phyloP scores from a whole-genome alignment of 768 basidiomycete genomes.

The Hemileccinum rubropunctum region DNA sequence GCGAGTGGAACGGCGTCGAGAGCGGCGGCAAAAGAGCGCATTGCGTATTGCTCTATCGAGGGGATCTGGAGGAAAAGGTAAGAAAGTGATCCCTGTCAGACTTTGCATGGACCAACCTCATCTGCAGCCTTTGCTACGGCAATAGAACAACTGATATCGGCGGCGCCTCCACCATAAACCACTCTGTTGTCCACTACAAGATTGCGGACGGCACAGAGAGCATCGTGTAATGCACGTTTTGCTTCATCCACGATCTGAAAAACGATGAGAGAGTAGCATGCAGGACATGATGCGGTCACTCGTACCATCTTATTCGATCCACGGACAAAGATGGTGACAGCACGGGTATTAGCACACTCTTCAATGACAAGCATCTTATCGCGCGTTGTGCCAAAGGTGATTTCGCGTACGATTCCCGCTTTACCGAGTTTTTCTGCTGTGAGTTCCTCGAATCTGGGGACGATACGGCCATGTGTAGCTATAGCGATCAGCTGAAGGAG shows the following conservation, averaged over 20 bases:
- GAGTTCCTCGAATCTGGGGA: slow-evolving; percentile 97
- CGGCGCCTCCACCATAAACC: slow-evolving; percentile 97
- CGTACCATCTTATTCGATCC: slow-evolving; percentile 98
- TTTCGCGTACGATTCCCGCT: slow-evolving; percentile 90
- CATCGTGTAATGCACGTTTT: slow-evolving; percentile 96
- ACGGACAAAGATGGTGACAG: slow-evolving; percentile 95
- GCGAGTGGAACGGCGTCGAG: slow-evolving; percentile 95
- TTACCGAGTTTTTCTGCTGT: slow-evolving; percentile 86
- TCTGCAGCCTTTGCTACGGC: slow-evolving; percentile 95
- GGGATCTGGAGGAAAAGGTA: slow-evolving; percentile 59
- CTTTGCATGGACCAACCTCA: slow-evolving; percentile 49
- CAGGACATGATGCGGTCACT: not conserved
- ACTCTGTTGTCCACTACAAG: slow-evolving; percentile 93
- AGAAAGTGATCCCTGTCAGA: not conserved
- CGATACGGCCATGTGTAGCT: slow-evolving; percentile 96
- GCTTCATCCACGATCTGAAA: slow-evolving; percentile 96
- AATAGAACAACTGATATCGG: slow-evolving; percentile 93
- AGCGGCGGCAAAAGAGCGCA: slow-evolving; percentile 97
- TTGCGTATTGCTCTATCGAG: slow-evolving; percentile 98
- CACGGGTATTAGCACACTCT: slow-evolving; percentile 94
- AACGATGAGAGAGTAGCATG: not conserved
- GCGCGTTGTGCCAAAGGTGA: slow-evolving; percentile 95
- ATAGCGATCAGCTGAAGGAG: slow-evolving; percentile 84
- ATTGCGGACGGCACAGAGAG: slow-evolving; percentile 95
- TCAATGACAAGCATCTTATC: slow-evolving; percentile 99